These are phyloP conservation scores for Colletotrichum lentis DNA, from an alignment of 2,329 filamentous ascomycete genomes.

Conservation along the genomic window DNA sequence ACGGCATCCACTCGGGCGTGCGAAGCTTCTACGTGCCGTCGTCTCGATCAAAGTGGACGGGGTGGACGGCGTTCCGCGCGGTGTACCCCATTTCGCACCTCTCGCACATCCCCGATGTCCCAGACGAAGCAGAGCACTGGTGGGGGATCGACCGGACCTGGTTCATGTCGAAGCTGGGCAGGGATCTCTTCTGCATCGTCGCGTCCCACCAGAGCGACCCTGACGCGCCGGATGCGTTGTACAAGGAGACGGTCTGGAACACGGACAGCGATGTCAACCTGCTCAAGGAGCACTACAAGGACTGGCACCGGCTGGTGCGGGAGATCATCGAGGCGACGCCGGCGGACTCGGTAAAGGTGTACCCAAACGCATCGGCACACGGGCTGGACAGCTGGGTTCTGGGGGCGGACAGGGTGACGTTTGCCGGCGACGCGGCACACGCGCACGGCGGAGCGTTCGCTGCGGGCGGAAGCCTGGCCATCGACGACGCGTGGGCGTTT, in stretches of 20 bases:
- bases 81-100: conserved; percentile 54
- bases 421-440: conserved; percentile 53
- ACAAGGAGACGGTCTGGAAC: conserved; percentile 50
- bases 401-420: conserved; percentile 46
- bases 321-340: conserved; percentile 53
- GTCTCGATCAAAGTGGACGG: conserved; percentile 52
- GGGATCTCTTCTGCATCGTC: conserved; percentile 54
- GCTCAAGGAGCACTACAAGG: conserved; percentile 49
- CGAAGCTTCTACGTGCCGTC: conserved; percentile 54
- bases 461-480: conserved; percentile 51
- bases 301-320: conserved; percentile 54
- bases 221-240: conserved; percentile 44
- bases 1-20: conserved; percentile 61
- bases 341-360: conserved; percentile 47
- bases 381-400: conserved; percentile 54
- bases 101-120: conserved; percentile 50
- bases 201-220: conserved; percentile 52
- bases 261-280: conserved; percentile 48
- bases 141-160: conserved; percentile 54
- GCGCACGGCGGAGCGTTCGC: conserved; percentile 54
- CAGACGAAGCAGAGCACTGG: conserved; percentile 54
- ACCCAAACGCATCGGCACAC: conserved; percentile 54
- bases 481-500: conserved; percentile 55
- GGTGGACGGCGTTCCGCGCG: conserved; percentile 55
- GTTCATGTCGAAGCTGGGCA: conserved; percentile 54